These are phyloP conservation scores for Spiraea crenata DNA, from an alignment of 331 rosid genomes.

Conservation along the genomic window DNA sequence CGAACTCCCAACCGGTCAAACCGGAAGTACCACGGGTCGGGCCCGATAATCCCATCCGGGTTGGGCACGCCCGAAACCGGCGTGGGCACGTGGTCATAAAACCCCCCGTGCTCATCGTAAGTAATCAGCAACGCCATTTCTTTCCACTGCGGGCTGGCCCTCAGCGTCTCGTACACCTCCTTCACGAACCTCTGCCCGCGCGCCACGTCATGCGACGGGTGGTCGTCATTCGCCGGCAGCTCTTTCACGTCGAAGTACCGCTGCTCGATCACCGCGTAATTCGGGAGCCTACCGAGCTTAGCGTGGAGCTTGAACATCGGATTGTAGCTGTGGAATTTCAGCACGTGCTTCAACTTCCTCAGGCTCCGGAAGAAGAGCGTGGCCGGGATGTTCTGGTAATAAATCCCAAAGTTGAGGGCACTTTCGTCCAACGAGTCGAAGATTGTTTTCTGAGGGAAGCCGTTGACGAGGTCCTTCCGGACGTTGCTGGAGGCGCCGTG, in stretches of 20 bases:
- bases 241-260: slow-evolving; percentile 67
- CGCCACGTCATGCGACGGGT: slow-evolving; percentile 93
- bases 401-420: slow-evolving; percentile 59
- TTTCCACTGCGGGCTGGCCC: slow-evolving; percentile 93
- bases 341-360: slow-evolving; percentile 49
- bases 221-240: slow-evolving; percentile 91
- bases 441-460: slow-evolving; percentile 83
- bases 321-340: slow-evolving; percentile 54
- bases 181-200: slow-evolving; percentile 81
- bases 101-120: slow-evolving; percentile 95
- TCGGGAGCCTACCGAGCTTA: slow-evolving; percentile 68
- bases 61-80: slow-evolving; percentile 77
- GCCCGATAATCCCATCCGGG: slow-evolving; percentile 85
- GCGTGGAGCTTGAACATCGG: slow-evolving; percentile 74
- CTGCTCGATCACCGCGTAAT: slow-evolving; percentile 81
- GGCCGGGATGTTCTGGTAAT: slow-evolving; percentile 94
- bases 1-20: slow-evolving; percentile 85
- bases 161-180: slow-evolving; percentile 81
- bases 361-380: slow-evolving; percentile 69
- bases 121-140: slow-evolving; percentile 86
- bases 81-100: slow-evolving; percentile 88
- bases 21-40: slow-evolving; percentile 70
- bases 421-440: slow-evolving; percentile 81
- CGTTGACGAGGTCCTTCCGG: slow-evolving; percentile 69
- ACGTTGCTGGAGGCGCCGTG: slow-evolving; percentile 93